Evolutionary conservation across 140 eudicot species (phyloP).

Genomic region (Flaveria floridana): DNA sequence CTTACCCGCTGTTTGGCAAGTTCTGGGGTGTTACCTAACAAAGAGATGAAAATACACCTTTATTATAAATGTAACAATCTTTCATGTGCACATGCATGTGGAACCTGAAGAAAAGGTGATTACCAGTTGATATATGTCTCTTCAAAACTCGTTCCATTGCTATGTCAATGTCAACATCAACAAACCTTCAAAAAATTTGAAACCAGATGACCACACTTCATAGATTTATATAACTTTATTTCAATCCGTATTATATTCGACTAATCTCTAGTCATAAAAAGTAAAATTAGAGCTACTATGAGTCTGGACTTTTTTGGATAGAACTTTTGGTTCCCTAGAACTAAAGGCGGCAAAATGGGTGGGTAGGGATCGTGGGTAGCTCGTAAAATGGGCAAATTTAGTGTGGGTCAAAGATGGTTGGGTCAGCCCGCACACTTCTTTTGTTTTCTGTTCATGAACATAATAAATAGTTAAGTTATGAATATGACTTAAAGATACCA

Average conservation of each 20-base stretch:
- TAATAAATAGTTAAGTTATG: background rate
- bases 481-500: background rate
- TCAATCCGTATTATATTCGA: background rate
- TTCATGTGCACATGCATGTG: conserved; percentile 14
- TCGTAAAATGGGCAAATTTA: conserved; percentile 2
- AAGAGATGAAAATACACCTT: conserved; percentile 4
- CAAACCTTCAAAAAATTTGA: conserved; percentile 52
- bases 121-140: conserved; percentile 85
- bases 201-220: conserved; percentile 19
- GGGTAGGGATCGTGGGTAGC: background rate
- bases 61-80: background rate
- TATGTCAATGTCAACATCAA: conserved; percentile 69
- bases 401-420: background rate
- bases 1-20: conserved; percentile 83
- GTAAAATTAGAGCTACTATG: background rate
- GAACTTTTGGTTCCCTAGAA: conserved; percentile 1
- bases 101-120: conserved; percentile 1
- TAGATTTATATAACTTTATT: background rate
- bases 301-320: background rate
- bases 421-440: background rate
- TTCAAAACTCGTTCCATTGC: conserved; percentile 79
- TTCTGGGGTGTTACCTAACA: conserved; percentile 69
- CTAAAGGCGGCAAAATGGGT: background rate
- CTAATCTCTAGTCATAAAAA: background rate
- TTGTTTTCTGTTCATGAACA: background rate